Base-by-base conservation (phyloP, 2,329 filamentous ascomycete genomes). In the Xylaria sp. region DNA sequence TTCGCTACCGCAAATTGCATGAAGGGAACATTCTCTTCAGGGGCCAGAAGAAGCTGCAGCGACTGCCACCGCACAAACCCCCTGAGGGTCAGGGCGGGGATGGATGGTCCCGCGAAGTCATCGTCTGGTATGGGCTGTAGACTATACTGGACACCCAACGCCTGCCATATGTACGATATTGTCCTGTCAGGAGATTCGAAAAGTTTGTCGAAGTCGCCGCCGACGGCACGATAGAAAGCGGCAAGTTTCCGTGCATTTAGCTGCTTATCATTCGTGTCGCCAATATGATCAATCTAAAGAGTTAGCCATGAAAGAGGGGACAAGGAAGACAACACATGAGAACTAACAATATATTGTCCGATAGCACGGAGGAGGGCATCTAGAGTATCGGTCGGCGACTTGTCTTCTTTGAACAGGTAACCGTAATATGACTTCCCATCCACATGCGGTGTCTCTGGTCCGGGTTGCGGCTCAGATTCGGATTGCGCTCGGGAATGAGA, bases 21-120 rank as follows among this genome's bases (percentile, higher is more conserved):
- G 68, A 92, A 93, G 0, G 85, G 85, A 0, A 92, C 89, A 76
- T 97, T 92, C 68, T 95, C 90, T 66, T 94, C 88, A 0, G 94
- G 94, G 1, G 87, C 90, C 1, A 97, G 82, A 42, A 97, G 78
- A 19, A 96, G 82, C 76, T 97, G 91, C 58, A 97, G 89, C 0
- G 90, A 91, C 77, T 96, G 89, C 93, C 93, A 99, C 72, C 91
- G 87, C 49, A 93, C 90, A 73, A 96, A 99, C 47, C 94, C 94
- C 69, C 85, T 84, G 0, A 83, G 80, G 42, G 93, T 95, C 58
- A 99, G 77, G 11, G 92, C 90, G 0, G 94, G 94, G 48, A 97
- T 83, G 0, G 83, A 86, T 0, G 93, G 94, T 0, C 86, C 79
- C 2, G 82, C 83, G 72, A 90, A 97, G 63, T 90, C 84, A 67